Evolutionary conservation across 2,329 filamentous ascomycete genomes (phyloP).

Genomic region (Neonectria coccinea): DNA sequence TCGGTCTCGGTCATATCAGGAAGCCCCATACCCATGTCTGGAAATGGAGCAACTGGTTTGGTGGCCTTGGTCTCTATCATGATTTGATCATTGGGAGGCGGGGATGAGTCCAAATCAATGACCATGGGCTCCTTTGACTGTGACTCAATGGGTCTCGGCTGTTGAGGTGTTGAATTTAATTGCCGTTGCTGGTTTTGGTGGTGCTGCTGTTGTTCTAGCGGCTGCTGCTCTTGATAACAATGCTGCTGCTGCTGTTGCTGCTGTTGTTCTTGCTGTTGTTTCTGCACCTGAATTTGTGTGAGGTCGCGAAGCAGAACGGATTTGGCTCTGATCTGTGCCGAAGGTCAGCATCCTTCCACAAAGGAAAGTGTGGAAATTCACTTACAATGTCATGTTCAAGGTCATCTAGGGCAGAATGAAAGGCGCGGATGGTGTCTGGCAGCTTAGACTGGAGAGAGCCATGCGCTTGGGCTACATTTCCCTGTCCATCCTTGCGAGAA

Average conservation of each 20-base stretch:
- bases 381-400: constrained; percentile 69
- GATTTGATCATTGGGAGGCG: constrained; percentile 48
- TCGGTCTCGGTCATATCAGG: constrained; percentile 43
- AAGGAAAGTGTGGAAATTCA: background rate
- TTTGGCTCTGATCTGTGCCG: constrained; percentile 60
- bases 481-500: constrained; percentile 59
- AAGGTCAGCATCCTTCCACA: constrained; percentile 17
- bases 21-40: constrained; percentile 66
- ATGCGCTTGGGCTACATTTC: constrained; percentile 50
- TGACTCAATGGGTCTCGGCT: constrained; percentile 49
- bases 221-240: constrained; percentile 26
- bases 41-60: constrained; percentile 65
- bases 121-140: constrained; percentile 52
- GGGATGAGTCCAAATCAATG: constrained; percentile 54
- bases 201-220: constrained; percentile 1
- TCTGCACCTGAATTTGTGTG: constrained; percentile 52
- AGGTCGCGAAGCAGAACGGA: constrained; percentile 67
- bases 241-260: constrained; percentile 15
- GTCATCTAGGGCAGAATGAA: constrained; percentile 67
- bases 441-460: constrained; percentile 56
- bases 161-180: constrained; percentile 30
- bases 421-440: constrained; percentile 59
- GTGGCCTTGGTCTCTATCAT: constrained; percentile 50
- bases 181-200: constrained; percentile 51
- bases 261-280: constrained; percentile 35